Evolutionary conservation across 768 basidiomycete species (phyloP), one percentile per base, ranked within the genome.

Genomic region (Hydnomerulius pinastri): DNA sequence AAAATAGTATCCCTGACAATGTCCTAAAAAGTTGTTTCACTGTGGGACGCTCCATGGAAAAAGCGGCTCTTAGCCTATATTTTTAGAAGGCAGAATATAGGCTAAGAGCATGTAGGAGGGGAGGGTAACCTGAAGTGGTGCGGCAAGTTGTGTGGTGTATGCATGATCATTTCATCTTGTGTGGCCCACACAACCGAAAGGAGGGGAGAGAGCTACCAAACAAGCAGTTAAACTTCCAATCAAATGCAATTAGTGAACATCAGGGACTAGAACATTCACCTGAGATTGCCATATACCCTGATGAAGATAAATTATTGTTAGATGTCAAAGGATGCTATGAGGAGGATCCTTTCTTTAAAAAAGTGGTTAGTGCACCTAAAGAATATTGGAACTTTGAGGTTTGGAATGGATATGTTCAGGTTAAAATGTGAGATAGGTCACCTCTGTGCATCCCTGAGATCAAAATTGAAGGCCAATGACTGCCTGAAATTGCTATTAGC

Each of bases 401-500:
- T 0, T 13, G 18, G 0, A 54, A 68, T 12, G 67, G 61, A 0
- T 51, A 70, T 1, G 13, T 72, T 0, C 59, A 57, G 42, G 40
- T 65, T 12, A 50, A 53, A 4, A n/a, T 29, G 1, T 53, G 43
- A 9, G 50, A 49, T 5, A 17, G 35, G 3, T 28, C 21, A 7
- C n/a, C 51, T 2, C 47, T 70, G 4, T 70, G 66, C 52, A 62
- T 73, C 1, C 71, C 70, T 7, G 12, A 7, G 33, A 43, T 21
- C 6, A 4, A 23, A 4, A 12, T 53, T 12, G 43, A 56, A 4
- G 56, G 57, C 8, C 30, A 62, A 15, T 59, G 53, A n/a, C 46
- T 61, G 9, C 38, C 66, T 0, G 74, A 75, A 49, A 62, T 73
- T 0, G 32, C 74, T 0, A 72, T 75, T 0, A 50, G 54, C 0